Evolutionary conservation across 352 stramenopile genomes (phyloP), one percentile per base, ranked within the genome.

Genomic region (Pelagophyceae sp.): DNA sequence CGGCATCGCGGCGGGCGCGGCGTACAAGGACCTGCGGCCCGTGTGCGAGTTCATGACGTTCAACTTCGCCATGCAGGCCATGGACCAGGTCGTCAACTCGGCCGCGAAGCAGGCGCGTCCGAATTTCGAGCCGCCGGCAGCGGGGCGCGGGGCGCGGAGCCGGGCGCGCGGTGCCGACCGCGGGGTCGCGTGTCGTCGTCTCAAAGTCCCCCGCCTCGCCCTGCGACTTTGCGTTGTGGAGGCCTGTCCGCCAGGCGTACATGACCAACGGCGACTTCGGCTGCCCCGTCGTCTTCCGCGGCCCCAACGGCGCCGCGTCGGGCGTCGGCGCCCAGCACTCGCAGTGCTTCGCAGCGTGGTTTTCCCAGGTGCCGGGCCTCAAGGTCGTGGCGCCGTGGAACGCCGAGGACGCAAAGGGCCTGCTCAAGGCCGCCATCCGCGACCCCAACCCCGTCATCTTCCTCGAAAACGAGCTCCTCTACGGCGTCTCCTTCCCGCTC

Each of bases 1-100:
- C n/a, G 87, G 87, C 45, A 85, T 99, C 38, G 94, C 92, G 40
- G 85, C 98, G 45, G 95, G 95, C 67, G 90, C 95, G 51, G 90
- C 95, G 64, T 98, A 98, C 88, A 94, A 99, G 83, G 92, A 95
- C 87, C 91, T 98, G 20, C 92, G 94, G 84, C 97, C 97, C 51
- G 92, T 99, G 67, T 90, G 99, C 32, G 97, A 99, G 89, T 99
- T 99, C 86, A 99, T 99, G 97, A 99, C 96, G 35, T 99, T 98
- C 84, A 99, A 99, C 87, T 99, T 99, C 85, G 94, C 94, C 77
- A 98, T 99, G 93, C 95, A 99, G 82, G 96, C 96, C 38, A 99
- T 99, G 81, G 96, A 99, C 89, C 96, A 99, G 83, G 97, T 99
- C 82, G 90, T 99, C 72, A 99, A 99, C 85, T 97, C 91, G 77